Evolutionary conservation across 768 basidiomycete genomes (phyloP), one percentile per base, ranked within the genome.

Genomic region (Pulveroboletus sp.): DNA sequence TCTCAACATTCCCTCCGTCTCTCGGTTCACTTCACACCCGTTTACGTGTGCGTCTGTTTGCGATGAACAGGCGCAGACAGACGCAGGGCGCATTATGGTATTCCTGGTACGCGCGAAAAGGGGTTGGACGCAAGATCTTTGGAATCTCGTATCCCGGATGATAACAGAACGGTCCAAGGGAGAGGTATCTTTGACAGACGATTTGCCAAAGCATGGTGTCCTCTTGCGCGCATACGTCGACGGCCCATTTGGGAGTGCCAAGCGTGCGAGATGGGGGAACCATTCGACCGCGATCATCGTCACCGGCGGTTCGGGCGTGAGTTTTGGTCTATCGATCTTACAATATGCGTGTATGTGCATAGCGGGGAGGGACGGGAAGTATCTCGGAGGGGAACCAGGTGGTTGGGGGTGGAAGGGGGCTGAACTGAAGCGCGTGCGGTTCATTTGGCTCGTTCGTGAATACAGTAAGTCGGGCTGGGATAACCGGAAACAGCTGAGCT

Each of bases 371-470:
- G 74, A 83, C 40, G 78, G 79, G 6, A 63, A 59, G 48, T 63
- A 65, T 49, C 62, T 82, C 12, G 81, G 80, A 13, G 76, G 78
- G 7, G 67, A 64, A 29, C 56, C 66, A 7, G 76, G 76, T 9
- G 73, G 77, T 2, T 75, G 70, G 66, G 73, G 74, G 0, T 55
- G 69, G 27, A 69, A 67, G 21, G 57, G 62, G 6, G 75, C 69
- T 47, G 69, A 67, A 36, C 80, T 77, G 6, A 68, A 59, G 27
- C 74, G 89, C 5, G 76, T 89, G 1, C 73, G 87, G 16, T 87
- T 90, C 53, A 75, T 90, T 3, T 90, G 88, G 88, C 75, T 89
- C 37, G 71, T 88, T 19, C 75, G 86, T 33, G 89, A 90, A 59
- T 89, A 82, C 59, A 76, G 87, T 87, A 49, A 66, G 84, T 72